These are phyloP conservation scores for Lupinus albus DNA, from an alignment of 306 rosid species.

Conservation along the genomic window DNA sequence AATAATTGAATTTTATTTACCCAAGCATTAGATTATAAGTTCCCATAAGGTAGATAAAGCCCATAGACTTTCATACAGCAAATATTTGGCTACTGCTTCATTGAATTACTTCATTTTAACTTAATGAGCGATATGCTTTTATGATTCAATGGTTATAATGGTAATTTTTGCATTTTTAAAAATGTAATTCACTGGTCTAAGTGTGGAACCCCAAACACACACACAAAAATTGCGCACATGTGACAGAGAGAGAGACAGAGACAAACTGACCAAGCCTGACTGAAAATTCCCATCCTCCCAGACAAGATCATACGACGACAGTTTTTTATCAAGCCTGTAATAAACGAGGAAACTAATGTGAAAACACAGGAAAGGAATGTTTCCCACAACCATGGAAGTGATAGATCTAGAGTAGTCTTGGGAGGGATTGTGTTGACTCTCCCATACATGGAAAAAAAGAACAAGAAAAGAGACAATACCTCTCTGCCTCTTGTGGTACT, in stretches of 20 bases:
- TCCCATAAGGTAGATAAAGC: not conserved
- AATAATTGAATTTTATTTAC: not conserved
- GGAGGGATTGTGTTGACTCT: not conserved
- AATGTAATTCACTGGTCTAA: not conserved
- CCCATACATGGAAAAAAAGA: not conserved
- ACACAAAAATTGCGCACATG: not conserved
- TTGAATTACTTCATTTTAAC: not conserved
- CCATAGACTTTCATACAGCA: not conserved
- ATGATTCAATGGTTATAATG: not conserved
- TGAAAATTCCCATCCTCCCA: constrained; percentile 65
- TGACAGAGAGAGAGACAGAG: not conserved
- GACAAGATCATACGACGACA: constrained; percentile 59
- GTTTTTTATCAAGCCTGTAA: constrained; percentile 57
- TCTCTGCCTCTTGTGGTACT: constrained; percentile 58
- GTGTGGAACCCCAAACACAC: not conserved
- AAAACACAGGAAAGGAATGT: constrained; percentile 13
- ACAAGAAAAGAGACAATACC: constrained; percentile 40
- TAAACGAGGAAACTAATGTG: constrained; percentile 33
- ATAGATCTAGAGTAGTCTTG: not conserved
- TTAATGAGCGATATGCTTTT: no score
- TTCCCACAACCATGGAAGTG: not conserved
- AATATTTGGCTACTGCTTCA: not conserved
- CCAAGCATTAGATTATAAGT: not conserved
- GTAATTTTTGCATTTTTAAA: not conserved
- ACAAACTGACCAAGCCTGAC: constrained; percentile 57